Evolutionary conservation across 2,329 filamentous ascomycete species (phyloP).

Genomic region (Aurifilum marmelostoma): DNA sequence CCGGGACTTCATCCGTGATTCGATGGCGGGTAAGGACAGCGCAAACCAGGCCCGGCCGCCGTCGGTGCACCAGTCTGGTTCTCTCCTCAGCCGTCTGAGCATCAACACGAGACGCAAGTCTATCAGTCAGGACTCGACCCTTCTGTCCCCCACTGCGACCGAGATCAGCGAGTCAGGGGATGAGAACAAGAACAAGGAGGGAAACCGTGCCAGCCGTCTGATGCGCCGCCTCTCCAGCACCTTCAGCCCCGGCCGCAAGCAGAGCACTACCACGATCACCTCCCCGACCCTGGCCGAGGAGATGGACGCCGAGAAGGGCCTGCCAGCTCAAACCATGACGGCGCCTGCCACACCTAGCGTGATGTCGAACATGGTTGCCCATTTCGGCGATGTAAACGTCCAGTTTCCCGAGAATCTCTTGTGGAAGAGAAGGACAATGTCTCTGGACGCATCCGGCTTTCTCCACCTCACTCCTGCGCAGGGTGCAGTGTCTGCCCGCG

Average conservation of each 20-base stretch:
- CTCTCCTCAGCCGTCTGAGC: conserved; percentile 63
- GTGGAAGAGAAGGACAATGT: conserved; percentile 92
- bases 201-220: conserved; percentile 57
- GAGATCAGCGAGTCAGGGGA: conserved; percentile 52
- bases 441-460: conserved; percentile 81
- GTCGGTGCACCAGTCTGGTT: conserved; percentile 50
- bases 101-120: conserved; percentile 65
- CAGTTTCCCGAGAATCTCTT: conserved; percentile 95
- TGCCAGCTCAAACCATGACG: conserved; percentile 26
- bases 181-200: conserved; percentile 40
- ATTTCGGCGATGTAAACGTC: conserved; percentile 89
- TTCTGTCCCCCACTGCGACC: conserved; percentile 47
- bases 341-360: conserved; percentile 29
- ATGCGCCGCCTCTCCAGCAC: conserved; percentile 63
- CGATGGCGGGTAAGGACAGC: conserved; percentile 46
- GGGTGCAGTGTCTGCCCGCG: conserved; percentile 51
- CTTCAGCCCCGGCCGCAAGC: conserved; percentile 52
- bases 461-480: conserved; percentile 76
- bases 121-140: conserved; percentile 48
- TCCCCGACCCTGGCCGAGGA: conserved; percentile 58
- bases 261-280: conserved; percentile 47
- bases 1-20: conserved; percentile 61
- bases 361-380: conserved; percentile 56
- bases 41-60: conserved; percentile 43
- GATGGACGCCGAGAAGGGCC: conserved; percentile 37